These are phyloP conservation scores for Eutypa lata DNA, from an alignment of 2,329 filamentous ascomycete species.

Conservation along the genomic window DNA sequence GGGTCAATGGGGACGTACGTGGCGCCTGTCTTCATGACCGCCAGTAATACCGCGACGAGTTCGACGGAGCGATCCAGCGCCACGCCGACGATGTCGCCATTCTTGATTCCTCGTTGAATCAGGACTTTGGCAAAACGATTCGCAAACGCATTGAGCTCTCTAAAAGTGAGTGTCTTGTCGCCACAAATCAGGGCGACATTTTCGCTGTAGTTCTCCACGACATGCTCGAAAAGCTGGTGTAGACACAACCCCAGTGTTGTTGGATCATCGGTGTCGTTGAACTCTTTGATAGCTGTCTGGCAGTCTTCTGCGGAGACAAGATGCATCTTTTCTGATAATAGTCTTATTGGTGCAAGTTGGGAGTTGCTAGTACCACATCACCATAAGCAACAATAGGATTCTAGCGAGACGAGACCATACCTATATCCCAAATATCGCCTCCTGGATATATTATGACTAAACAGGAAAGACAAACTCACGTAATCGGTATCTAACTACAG, in stretches of 20 bases:
- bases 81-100: conserved; percentile 25
- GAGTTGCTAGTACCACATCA: too few species aligned
- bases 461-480: too few species aligned
- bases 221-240: conserved; percentile 15
- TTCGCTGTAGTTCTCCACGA: conserved; percentile 6
- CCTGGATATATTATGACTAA: too few species aligned
- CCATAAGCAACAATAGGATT: too few species aligned
- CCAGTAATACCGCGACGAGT: conserved; percentile 21
- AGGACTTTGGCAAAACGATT: conserved; percentile 20
- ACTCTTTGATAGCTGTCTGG: conserved; percentile 4
- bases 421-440: too few species aligned
- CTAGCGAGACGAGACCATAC: too few species aligned
- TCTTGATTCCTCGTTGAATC: conserved; percentile 9
- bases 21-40: conserved; percentile 25
- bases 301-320: conserved; percentile 4
- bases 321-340: conserved; percentile 6
- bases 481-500: too few species aligned
- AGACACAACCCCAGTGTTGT: conserved; percentile 7
- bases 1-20: conserved; percentile 30
- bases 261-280: conserved; percentile 7
- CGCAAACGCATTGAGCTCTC: conserved; percentile 16
- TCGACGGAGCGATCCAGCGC: conserved; percentile 22
- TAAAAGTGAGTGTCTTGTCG: conserved; percentile 14
- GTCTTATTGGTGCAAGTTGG: too few species aligned
- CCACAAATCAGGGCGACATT: conserved; percentile 18